These are phyloP conservation scores for Allium cepa DNA, from an alignment of 106 monocot genomes.

Conservation along the genomic window DNA sequence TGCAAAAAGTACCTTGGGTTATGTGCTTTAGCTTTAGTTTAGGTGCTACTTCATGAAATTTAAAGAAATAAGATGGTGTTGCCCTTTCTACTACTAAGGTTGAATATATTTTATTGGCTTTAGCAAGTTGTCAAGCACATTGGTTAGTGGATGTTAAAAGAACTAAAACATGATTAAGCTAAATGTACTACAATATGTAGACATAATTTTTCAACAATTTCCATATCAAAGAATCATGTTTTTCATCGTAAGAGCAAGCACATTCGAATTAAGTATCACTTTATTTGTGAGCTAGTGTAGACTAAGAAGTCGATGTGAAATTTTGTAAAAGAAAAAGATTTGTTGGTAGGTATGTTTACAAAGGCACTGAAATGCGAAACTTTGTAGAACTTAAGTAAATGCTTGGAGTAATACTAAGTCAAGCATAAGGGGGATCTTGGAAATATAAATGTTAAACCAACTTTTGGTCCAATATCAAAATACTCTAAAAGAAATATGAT, in stretches of 20 bases:
- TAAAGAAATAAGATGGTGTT: neutral
- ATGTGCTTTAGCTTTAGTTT: neutral
- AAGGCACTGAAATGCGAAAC: neutral
- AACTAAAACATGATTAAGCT: no score
- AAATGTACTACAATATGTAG: neutral
- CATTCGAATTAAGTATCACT: neutral
- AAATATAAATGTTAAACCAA: neutral
- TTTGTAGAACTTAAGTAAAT: neutral
- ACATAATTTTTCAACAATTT: neutral
- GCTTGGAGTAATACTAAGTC: neutral
- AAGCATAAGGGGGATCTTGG: neutral
- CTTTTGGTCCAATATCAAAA: no score
- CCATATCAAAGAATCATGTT: neutral
- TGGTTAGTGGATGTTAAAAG: neutral
- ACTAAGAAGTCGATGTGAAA: neutral
- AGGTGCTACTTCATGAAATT: neutral
- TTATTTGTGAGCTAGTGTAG: neutral
- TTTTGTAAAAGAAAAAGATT: neutral
- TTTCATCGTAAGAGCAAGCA: neutral
- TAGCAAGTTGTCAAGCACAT: neutral
- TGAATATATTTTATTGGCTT: constrained; percentile 1
- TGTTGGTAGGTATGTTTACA: neutral
- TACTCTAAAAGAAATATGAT: no score
- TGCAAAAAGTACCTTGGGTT: neutral
- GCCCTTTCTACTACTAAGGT: neutral